Percentiles rank a stretch among this genome's conserved stretches.
Conservation (phyloP, 805 yeast species). For the Wickerhamiella occidentalis region DNA sequence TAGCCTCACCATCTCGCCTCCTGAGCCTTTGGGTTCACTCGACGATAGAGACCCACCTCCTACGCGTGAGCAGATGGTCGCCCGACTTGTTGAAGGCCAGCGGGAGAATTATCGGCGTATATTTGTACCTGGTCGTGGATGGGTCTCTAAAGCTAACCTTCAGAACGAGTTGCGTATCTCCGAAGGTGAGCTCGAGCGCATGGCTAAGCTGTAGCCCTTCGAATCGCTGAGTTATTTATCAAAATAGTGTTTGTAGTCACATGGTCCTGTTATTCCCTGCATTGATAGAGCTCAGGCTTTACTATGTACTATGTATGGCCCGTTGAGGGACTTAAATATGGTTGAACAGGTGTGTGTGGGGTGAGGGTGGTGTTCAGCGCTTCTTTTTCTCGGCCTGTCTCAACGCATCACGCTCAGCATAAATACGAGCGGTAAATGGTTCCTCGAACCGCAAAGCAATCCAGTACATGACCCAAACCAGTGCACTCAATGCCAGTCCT, state of each 20-base stretch:
- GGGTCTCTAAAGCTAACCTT: slow-evolving; percentile 11
- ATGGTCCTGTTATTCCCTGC: background rate
- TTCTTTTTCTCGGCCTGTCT: background rate
- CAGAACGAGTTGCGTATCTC: slow-evolving; percentile 9
- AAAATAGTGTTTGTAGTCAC: background rate
- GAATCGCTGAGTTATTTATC: background rate
- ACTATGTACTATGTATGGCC: background rate
- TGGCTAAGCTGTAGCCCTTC: background rate
- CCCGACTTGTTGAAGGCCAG: slow-evolving; percentile 10
- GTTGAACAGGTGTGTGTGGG: background rate
- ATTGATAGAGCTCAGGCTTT: too few relatives aligned
- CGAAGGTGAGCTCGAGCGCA: slow-evolving; percentile 7
- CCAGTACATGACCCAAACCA: slow-evolving; percentile 71
- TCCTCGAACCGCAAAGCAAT: slow-evolving; percentile 84
- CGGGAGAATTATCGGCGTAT: slow-evolving; percentile 10
- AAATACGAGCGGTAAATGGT: slow-evolving; percentile 88
- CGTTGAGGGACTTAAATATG: slow-evolving; percentile 1
- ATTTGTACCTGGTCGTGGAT: slow-evolving; percentile 13
- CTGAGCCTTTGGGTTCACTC: background rate
- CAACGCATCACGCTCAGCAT: slow-evolving; percentile 51
- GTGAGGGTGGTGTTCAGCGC: background rate
- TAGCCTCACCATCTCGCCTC: slow-evolving; percentile 3
- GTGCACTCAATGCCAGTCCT: slow-evolving; percentile 58
- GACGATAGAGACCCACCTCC: slow-evolving; percentile 7
- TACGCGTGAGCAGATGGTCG: slow-evolving; percentile 3